phyloP scores from a whole-genome alignment of 2,329 filamentous ascomycete species.

The Diaporthe vexans region DNA sequence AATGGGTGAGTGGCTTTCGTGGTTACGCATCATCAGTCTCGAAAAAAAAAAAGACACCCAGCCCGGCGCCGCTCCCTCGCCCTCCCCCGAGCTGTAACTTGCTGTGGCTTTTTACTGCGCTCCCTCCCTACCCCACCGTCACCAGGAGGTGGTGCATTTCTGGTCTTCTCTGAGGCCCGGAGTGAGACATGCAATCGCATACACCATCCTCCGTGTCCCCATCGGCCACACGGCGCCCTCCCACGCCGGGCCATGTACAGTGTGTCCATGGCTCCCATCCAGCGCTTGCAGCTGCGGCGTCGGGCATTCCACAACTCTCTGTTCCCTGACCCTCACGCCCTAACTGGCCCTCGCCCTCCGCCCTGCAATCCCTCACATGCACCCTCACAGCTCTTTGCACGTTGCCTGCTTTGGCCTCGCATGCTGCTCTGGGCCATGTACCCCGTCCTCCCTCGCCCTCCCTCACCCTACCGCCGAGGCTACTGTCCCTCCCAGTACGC shows the following conservation, averaged over 20 bases:
- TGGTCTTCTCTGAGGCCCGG: background rate
- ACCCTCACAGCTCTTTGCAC: constrained; percentile 24
- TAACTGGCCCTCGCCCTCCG: constrained; percentile 22
- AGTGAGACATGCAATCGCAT: constrained; percentile 33
- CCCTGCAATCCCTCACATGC: constrained; percentile 37
- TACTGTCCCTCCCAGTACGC: background rate
- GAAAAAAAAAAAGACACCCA: background rate
- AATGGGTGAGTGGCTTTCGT: constrained; percentile 39
- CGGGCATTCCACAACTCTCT: constrained; percentile 29
- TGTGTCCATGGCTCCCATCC: constrained; percentile 29
- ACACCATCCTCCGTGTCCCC: constrained; percentile 16
- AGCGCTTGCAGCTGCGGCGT: constrained; percentile 35
- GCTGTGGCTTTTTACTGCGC: constrained; percentile 10
- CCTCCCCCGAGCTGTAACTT: constrained; percentile 5
- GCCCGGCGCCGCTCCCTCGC: background rate
- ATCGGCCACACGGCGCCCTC: constrained; percentile 5
- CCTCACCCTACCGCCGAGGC: background rate
- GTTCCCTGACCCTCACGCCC: constrained; percentile 32
- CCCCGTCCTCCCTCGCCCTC: background rate
- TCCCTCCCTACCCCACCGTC: constrained; percentile 10
- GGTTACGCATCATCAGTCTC: background rate
- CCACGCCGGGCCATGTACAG: constrained; percentile 25
- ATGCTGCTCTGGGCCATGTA: constrained; percentile 31
- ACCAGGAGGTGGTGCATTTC: background rate
- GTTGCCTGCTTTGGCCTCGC: constrained; percentile 29